These are phyloP conservation scores for Phyllosticta citribraziliensis DNA, from an alignment of 2,329 filamentous ascomycete species.

Conservation along the genomic window DNA sequence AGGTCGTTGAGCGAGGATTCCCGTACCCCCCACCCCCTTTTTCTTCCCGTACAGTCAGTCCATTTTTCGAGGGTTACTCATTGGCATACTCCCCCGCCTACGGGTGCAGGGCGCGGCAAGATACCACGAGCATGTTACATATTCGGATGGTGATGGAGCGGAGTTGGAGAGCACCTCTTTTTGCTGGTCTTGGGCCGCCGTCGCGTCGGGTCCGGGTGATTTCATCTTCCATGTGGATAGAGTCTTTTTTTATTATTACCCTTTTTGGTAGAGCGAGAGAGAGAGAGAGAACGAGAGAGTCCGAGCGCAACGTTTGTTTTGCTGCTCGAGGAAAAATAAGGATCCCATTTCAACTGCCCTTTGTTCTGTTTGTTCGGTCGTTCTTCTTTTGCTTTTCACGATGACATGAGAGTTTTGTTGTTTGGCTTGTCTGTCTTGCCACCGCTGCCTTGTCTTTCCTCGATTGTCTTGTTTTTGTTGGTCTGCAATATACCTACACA, in stretches of 20 bases:
- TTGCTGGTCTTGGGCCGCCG: not conserved
- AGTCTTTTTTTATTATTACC: not conserved
- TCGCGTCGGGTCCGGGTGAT: not conserved
- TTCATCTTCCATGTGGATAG: not conserved
- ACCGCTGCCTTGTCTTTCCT: no score
- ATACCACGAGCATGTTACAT: conserved; percentile 2
- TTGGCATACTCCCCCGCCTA: not conserved
- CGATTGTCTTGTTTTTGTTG: not conserved
- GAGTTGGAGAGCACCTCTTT: not conserved
- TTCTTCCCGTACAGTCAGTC: not conserved
- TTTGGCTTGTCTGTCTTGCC: not conserved
- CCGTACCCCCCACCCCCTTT: not conserved
- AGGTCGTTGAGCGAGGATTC: not conserved
- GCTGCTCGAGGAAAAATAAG: not conserved
- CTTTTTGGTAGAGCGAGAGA: not conserved
- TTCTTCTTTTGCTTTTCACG: not conserved
- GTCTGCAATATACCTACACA: not conserved
- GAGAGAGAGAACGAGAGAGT: not conserved
- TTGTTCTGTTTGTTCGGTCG: not conserved
- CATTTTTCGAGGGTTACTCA: not conserved
- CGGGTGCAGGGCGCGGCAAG: not conserved
- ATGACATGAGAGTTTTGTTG: not conserved
- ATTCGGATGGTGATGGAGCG: not conserved
- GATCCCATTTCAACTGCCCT: not conserved
- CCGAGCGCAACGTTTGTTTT: not conserved